Evolutionary conservation across 75 land plant species (phyloP).

Genomic region (Ceratopteris richardii): DNA sequence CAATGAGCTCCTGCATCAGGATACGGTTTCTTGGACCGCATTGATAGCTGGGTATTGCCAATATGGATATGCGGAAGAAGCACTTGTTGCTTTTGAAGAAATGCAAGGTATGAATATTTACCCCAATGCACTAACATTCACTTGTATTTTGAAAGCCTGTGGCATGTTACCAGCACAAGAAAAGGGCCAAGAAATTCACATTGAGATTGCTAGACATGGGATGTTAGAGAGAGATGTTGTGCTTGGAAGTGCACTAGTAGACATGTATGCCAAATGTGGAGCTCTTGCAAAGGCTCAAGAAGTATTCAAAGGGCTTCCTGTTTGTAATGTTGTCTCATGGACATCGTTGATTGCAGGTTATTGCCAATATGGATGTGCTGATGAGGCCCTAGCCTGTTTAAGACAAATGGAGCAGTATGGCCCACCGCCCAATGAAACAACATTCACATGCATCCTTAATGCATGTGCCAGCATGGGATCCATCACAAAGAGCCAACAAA

Average conservation of each 20-base stretch:
- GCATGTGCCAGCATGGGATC: too few relatives aligned
- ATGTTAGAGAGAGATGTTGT: not conserved
- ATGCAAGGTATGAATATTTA: not conserved
- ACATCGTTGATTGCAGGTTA: not conserved
- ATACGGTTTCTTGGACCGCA: slow-evolving; percentile 5
- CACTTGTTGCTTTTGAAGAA: not conserved
- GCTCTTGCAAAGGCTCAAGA: not conserved
- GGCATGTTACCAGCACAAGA: not conserved
- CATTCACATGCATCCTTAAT: too few relatives aligned
- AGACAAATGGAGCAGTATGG: too few relatives aligned
- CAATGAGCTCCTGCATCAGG: not conserved
- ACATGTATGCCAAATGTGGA: slow-evolving; percentile 6
- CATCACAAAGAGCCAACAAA: too few relatives aligned
- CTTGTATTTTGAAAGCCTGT: slow-evolving; percentile 5
- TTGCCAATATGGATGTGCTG: not conserved
- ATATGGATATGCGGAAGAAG: not conserved
- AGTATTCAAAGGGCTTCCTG: not conserved
- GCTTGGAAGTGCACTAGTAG: slow-evolving; percentile 1
- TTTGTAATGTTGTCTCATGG: not conserved
- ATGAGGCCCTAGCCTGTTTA: not conserved
- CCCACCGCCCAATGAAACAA: too few relatives aligned
- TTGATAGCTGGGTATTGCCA: slow-evolving; percentile 7
- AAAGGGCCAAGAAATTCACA: not conserved
- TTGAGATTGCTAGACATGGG: not conserved
- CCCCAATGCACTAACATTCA: not conserved